Evolutionary conservation across 2,329 filamentous ascomycete genomes (phyloP).

Genomic region (Grosmannia serpens): DNA sequence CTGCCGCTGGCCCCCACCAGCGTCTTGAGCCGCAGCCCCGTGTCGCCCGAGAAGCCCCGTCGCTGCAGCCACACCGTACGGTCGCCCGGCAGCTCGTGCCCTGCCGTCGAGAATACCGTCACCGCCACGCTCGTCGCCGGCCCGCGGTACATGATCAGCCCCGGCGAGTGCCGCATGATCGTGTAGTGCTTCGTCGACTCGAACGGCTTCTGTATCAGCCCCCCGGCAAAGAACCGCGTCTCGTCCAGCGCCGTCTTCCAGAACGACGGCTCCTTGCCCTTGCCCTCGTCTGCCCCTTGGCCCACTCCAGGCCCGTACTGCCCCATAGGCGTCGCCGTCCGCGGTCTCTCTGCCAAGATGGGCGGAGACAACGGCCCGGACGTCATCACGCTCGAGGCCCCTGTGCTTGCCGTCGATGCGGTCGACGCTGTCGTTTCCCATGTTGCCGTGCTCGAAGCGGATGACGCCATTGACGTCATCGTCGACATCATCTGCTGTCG

Average conservation of each 20-base stretch:
- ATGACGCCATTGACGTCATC: not conserved
- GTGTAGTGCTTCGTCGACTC: conserved; percentile 56
- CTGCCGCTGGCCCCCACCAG: conserved; percentile 44
- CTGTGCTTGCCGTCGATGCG: not conserved
- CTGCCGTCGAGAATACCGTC: conserved; percentile 45
- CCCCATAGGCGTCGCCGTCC: not conserved
- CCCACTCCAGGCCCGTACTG: not conserved
- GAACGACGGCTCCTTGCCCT: conserved; percentile 12
- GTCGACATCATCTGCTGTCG: not conserved
- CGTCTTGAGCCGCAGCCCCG: conserved; percentile 55
- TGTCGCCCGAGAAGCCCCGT: conserved; percentile 56
- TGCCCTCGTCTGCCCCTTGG: not conserved
- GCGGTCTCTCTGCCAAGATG: not conserved
- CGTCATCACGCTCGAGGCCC: not conserved
- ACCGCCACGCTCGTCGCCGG: conserved; percentile 51
- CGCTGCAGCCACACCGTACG: conserved; percentile 57
- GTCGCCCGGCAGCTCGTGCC: conserved; percentile 41
- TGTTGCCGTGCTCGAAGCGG: not conserved
- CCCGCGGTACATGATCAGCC: conserved; percentile 55
- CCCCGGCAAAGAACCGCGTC: conserved; percentile 53
- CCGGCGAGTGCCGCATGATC: conserved; percentile 54
- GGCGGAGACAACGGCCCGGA: not conserved
- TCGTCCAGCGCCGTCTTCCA: conserved; percentile 43
- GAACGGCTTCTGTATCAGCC: conserved; percentile 49
- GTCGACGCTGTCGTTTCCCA: not conserved